These are phyloP conservation scores for Phytophthora macrochlamydospora DNA, from an alignment of 352 stramenopile species.

Conservation along the genomic window DNA sequence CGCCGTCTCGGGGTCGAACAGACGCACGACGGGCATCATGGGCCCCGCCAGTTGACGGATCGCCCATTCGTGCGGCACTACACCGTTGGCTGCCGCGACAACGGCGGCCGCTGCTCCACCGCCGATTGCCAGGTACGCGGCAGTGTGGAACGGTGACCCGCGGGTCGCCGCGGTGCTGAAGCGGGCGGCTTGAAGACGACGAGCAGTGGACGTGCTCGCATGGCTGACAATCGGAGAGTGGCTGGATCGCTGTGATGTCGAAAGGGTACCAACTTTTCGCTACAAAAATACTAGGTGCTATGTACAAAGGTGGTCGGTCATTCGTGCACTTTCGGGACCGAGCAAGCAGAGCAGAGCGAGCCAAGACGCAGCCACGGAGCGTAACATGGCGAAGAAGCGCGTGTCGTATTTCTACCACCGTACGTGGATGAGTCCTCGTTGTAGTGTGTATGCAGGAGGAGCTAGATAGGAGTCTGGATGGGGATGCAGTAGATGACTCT, in stretches of 20 bases:
- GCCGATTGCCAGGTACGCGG: slow-evolving; percentile 43
- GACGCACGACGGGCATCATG: slow-evolving; percentile 79
- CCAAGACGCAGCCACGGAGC: background rate
- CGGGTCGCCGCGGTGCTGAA: slow-evolving; percentile 23
- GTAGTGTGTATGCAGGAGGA: too few species aligned
- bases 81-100: slow-evolving; percentile 63
- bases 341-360: slow-evolving; percentile 24
- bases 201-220: slow-evolving; percentile 19
- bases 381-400: slow-evolving; percentile 52
- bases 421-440: slow-evolving; percentile 34
- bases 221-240: slow-evolving; percentile 24
- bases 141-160: slow-evolving; percentile 24
- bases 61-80: slow-evolving; percentile 78
- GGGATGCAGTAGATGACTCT: background rate
- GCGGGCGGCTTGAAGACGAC: slow-evolving; percentile 10
- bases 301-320: slow-evolving; percentile 1
- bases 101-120: slow-evolving; percentile 60
- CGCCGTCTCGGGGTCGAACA: slow-evolving; percentile 87
- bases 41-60: slow-evolving; percentile 74
- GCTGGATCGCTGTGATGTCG: slow-evolving; percentile 1
- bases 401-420: slow-evolving; percentile 89
- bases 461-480: background rate
- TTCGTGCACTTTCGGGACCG: slow-evolving; percentile 13
- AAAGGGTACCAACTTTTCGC: too few species aligned
- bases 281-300: background rate